These are phyloP conservation scores for Phalaenopsis hybrid DNA, from an alignment of 116 monocot genomes.

Conservation along the genomic window DNA sequence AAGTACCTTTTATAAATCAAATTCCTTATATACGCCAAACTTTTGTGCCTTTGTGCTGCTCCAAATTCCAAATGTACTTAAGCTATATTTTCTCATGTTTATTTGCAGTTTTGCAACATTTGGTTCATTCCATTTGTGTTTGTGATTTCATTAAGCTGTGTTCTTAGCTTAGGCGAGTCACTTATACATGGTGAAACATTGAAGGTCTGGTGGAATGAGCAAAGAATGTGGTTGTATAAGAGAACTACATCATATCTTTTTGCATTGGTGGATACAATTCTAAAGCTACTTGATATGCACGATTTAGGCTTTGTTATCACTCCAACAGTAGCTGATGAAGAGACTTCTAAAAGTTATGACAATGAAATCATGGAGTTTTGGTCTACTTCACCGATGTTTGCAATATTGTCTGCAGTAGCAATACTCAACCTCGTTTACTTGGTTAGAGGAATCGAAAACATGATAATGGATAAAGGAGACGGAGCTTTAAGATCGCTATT, in stretches of 20 bases:
- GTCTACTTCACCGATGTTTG: constrained; percentile 29
- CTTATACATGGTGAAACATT: constrained; percentile 23
- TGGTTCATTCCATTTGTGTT: constrained; percentile 52
- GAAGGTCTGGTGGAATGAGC: constrained; percentile 48
- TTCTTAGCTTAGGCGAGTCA: constrained; percentile 27
- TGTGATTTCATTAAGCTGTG: constrained; percentile 14
- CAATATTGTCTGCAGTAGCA: constrained; percentile 20
- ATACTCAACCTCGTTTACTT: too few species aligned
- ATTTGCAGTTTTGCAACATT: constrained; percentile 22
- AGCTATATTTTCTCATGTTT: not conserved
- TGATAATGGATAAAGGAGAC: not conserved
- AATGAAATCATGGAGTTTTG: constrained; percentile 61
- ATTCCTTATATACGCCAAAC: too few species aligned
- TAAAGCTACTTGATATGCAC: constrained; percentile 22
- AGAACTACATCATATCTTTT: constrained; percentile 45
- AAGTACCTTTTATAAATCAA: too few species aligned
- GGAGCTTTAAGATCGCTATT: constrained; percentile 13
- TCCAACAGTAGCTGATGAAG: constrained; percentile 34
- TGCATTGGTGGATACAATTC: constrained; percentile 19
- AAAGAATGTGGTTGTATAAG: constrained; percentile 45
- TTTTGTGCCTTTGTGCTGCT: not conserved
- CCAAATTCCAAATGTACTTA: too few species aligned
- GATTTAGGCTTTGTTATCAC: constrained; percentile 33
- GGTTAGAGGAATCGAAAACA: too few species aligned
- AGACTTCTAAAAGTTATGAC: constrained; percentile 31